phyloP scores from a whole-genome alignment of 768 basidiomycete species.

The Kwoniella mangroviensis region DNA sequence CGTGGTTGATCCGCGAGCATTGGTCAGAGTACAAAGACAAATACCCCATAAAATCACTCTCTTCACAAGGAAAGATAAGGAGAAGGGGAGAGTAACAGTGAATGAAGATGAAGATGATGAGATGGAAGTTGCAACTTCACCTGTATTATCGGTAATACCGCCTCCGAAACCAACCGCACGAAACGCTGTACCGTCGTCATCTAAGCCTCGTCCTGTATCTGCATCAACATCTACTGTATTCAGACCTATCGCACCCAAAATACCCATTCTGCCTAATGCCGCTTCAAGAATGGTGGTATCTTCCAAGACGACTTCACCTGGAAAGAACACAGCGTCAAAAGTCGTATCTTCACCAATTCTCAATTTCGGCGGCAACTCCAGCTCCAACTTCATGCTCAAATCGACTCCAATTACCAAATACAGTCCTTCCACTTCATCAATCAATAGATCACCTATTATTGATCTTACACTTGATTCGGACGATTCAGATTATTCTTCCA shows the following conservation, averaged over 20 bases:
- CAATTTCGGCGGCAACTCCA: not conserved
- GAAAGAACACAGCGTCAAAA: too few species aligned
- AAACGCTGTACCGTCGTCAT: not conserved
- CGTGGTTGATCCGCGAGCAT: not conserved
- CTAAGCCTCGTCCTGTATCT: not conserved
- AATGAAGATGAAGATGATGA: slow-evolving; percentile 13
- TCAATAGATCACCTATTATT: not conserved
- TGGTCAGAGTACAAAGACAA: too few species aligned
- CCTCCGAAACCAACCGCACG: not conserved
- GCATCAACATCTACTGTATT: slow-evolving; percentile 1
- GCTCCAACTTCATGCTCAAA: not conserved
- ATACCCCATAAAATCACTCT: not conserved
- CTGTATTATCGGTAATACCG: slow-evolving; percentile 6
- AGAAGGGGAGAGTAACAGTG: not conserved
- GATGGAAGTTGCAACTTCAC: slow-evolving; percentile 13
- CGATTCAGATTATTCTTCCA: slow-evolving; percentile 3
- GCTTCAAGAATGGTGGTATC: too few species aligned
- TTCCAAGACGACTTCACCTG: too few species aligned
- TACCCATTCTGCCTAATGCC: too few species aligned
- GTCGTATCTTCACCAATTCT: too few species aligned
- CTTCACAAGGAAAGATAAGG: not conserved
- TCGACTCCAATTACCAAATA: too few species aligned
- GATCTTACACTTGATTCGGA: slow-evolving; percentile 5
- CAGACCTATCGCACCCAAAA: slow-evolving; percentile 9
- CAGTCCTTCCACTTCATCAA: not conserved